Percentiles rank a stretch among this genome's conserved stretches.
Evolutionary conservation across 495 filamentous ascomycete species (phyloP).

Genomic region (Collariella sp.): DNA sequence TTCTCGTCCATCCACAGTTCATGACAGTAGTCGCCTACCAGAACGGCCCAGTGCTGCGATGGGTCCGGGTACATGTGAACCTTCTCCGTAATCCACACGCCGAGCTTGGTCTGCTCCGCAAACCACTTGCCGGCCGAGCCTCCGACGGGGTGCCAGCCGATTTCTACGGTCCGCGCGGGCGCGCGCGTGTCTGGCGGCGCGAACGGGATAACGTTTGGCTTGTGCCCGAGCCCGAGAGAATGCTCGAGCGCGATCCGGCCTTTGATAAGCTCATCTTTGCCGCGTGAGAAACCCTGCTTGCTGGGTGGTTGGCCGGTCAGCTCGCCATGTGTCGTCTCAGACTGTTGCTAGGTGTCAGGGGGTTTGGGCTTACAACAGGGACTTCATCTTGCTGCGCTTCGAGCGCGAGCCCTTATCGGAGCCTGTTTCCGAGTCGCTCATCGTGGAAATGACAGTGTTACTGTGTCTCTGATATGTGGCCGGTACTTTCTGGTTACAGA

Average conservation of each 20-base stretch:
- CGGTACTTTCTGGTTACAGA: background rate
- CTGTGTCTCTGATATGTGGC: background rate
- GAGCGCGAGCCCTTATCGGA: background rate
- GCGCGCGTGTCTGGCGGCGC: constrained; percentile 23
- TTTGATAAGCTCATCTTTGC: constrained; percentile 31
- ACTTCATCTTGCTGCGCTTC: constrained; percentile 16
- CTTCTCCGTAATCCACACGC: constrained; percentile 35
- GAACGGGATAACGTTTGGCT: constrained; percentile 35
- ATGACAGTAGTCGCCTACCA: constrained; percentile 39
- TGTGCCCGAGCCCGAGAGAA: constrained; percentile 34
- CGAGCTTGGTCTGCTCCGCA: constrained; percentile 37
- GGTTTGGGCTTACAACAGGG: constrained; percentile 14
- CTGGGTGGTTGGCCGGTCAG: constrained; percentile 4
- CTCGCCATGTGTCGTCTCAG: background rate
- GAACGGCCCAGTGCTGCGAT: constrained; percentile 44
- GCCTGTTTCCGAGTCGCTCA: constrained; percentile 3
- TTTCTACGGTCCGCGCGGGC: constrained; percentile 27
- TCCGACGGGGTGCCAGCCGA: constrained; percentile 43
- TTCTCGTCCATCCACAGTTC: constrained; percentile 41
- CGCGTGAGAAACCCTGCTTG: constrained; percentile 14
- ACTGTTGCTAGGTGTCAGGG: background rate
- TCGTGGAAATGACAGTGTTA: background rate
- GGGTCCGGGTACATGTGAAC: constrained; percentile 39
- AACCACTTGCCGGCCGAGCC: constrained; percentile 37
- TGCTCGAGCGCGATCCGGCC: constrained; percentile 31